Percentiles rank a stretch among this genome's conserved stretches.
These are phyloP conservation scores for Thelephora terrestris DNA, from an alignment of 1,284 basidiomycete species.

Conservation along the genomic window DNA sequence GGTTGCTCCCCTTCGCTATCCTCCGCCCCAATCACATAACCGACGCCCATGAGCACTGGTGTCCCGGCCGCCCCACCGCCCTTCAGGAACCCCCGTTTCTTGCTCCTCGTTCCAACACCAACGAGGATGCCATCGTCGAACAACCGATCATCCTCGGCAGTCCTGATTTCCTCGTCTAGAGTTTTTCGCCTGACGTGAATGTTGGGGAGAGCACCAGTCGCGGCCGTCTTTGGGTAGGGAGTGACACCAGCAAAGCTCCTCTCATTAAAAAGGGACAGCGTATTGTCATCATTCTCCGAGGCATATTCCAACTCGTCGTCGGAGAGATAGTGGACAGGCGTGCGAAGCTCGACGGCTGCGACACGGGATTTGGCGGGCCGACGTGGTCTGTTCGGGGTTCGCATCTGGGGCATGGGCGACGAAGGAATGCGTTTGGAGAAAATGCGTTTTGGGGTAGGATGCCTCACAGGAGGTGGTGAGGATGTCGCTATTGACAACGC, in stretches of 20 bases:
- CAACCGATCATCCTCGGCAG: slow-evolving; percentile 20
- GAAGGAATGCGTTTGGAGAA: slow-evolving; percentile 50
- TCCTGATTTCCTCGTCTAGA: slow-evolving; percentile 37
- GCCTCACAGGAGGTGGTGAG: not conserved
- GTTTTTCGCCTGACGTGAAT: slow-evolving; percentile 31
- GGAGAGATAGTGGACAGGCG: not conserved
- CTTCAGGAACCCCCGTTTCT: slow-evolving; percentile 51
- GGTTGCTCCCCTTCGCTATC: slow-evolving; percentile 14
- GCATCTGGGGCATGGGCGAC: slow-evolving; percentile 44
- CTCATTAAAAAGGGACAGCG: not conserved
- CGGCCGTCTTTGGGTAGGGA: not conserved
- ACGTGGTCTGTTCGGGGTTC: slow-evolving; percentile 43
- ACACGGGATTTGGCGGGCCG: slow-evolving; percentile 35
- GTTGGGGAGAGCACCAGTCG: not conserved
- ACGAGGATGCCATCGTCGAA: slow-evolving; percentile 36
- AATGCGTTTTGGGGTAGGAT: slow-evolving; percentile 20
- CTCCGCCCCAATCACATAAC: slow-evolving; percentile 43
- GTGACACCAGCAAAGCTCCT: too few species aligned
- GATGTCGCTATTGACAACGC: not conserved
- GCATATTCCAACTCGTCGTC: slow-evolving; percentile 15
- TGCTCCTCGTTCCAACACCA: slow-evolving; percentile 44
- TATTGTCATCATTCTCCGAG: slow-evolving; percentile 14
- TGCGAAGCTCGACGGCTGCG: not conserved
- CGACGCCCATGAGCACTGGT: slow-evolving; percentile 59
- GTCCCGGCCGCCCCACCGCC: slow-evolving; percentile 60